Percentiles rank a stretch among this genome's conserved stretches.
phyloP scores from a whole-genome alignment of 2,329 filamentous ascomycete genomes.

The Clonostachys rhizophaga region DNA sequence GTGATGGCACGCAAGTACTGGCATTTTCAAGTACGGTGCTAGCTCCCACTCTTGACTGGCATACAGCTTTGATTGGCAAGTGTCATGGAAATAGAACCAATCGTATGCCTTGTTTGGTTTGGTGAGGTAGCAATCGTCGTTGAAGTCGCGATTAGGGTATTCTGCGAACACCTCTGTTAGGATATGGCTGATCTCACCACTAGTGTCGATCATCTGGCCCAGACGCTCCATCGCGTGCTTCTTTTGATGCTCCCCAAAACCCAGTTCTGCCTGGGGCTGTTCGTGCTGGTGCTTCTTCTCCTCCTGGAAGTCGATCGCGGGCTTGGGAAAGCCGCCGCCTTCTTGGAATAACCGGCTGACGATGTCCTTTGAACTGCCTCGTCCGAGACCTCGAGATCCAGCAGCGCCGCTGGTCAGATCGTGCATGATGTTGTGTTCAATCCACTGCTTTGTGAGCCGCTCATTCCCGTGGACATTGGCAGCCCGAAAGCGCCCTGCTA shows the following conservation, averaged over 20 bases:
- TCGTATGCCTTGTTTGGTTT: constrained; percentile 88
- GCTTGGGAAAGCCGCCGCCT: constrained; percentile 71
- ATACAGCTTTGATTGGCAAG: constrained; percentile 72
- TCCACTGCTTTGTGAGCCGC: constrained; percentile 68
- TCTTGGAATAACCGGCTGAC: constrained; percentile 75
- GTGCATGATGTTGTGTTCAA: constrained; percentile 66
- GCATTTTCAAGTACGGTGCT: constrained; percentile 78
- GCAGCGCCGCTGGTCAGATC: constrained; percentile 68
- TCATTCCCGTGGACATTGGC: constrained; percentile 29
- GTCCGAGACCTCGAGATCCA: constrained; percentile 65
- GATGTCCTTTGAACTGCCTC: constrained; percentile 70
- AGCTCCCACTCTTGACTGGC: constrained; percentile 92
- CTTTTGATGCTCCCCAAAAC: constrained; percentile 70
- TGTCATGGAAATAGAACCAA: constrained; percentile 93
- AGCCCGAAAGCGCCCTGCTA: constrained; percentile 64
- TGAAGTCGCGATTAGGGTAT: constrained; percentile 84
- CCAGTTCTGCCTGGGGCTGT: constrained; percentile 55
- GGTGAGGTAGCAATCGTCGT: constrained; percentile 85
- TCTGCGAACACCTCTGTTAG: constrained; percentile 79
- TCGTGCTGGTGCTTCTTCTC: constrained; percentile 43
- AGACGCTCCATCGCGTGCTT: constrained; percentile 68
- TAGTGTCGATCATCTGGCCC: constrained; percentile 72
- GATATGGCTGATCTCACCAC: constrained; percentile 74
- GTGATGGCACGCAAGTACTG: constrained; percentile 84
- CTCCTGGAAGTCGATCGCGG: constrained; percentile 29